These are phyloP conservation scores for Suillus discolor DNA, from an alignment of 768 basidiomycete genomes.

Conservation along the genomic window DNA sequence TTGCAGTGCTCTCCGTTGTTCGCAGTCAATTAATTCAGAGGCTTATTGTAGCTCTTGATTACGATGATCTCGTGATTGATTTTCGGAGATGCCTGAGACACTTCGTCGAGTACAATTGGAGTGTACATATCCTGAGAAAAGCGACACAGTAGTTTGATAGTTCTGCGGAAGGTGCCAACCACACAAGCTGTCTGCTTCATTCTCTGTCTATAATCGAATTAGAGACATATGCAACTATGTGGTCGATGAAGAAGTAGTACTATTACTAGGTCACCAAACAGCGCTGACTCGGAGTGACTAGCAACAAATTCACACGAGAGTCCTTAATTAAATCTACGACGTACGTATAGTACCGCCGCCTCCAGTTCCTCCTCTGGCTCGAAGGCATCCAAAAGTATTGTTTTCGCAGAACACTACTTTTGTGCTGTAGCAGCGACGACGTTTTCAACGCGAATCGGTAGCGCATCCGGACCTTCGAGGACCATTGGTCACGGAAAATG, in stretches of 20 bases:
- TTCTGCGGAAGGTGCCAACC: neutral
- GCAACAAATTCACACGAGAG: neutral
- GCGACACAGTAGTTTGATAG: neutral
- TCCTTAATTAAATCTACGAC: constrained; percentile 20
- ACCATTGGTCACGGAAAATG: constrained; percentile 65
- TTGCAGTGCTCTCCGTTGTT: too few relatives aligned
- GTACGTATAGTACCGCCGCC: constrained; percentile 19
- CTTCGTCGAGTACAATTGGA: too few relatives aligned
- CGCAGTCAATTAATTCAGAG: too few relatives aligned
- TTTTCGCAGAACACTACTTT: constrained; percentile 59
- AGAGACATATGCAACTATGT: neutral
- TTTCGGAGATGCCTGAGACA: too few relatives aligned
- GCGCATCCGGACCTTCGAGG: constrained; percentile 78
- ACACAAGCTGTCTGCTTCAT: neutral
- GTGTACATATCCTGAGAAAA: neutral
- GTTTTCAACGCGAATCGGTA: constrained; percentile 74
- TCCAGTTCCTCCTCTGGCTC: constrained; percentile 31
- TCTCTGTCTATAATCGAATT: neutral
- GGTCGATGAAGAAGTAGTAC: neutral
- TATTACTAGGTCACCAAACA: too few relatives aligned
- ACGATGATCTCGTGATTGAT: too few relatives aligned
- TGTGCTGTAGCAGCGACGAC: constrained; percentile 70
- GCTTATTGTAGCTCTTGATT: too few relatives aligned
- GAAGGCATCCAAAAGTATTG: constrained; percentile 52
- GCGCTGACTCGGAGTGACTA: too few relatives aligned